phyloP scores from a whole-genome alignment of 2,329 filamentous ascomycete species.

The Blastomyces emzantsi region DNA sequence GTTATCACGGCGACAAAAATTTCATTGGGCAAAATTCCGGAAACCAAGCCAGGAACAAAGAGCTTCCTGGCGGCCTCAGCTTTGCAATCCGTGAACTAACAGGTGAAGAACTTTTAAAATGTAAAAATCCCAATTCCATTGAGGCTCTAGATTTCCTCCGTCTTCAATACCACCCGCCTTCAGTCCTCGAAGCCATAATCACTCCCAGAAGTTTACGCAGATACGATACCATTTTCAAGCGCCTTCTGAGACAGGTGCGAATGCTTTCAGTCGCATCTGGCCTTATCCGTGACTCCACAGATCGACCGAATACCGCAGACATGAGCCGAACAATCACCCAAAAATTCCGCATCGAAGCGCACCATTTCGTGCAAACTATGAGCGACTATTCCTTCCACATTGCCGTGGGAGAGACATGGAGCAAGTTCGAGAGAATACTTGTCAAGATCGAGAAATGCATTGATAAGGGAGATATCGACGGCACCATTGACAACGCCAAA shows the following conservation, averaged over 20 bases:
- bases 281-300: slow-evolving; percentile 50
- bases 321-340: slow-evolving; percentile 37
- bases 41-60: slow-evolving; percentile 21
- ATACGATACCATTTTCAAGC: slow-evolving; percentile 78
- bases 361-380: slow-evolving; percentile 67
- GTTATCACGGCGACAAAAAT: slow-evolving; percentile 41
- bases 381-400: slow-evolving; percentile 71
- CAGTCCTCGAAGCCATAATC: slow-evolving; percentile 63
- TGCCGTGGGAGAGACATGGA: slow-evolving; percentile 67
- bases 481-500: slow-evolving; percentile 42
- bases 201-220: slow-evolving; percentile 61
- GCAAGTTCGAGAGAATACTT: slow-evolving; percentile 57
- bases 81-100: slow-evolving; percentile 79
- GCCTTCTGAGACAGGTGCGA: slow-evolving; percentile 65
- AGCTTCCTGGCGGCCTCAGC: slow-evolving; percentile 60
- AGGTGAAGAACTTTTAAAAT: slow-evolving; percentile 67
- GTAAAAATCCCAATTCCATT: slow-evolving; percentile 72
- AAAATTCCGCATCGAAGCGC: slow-evolving; percentile 65
- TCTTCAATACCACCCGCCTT: slow-evolving; percentile 70
- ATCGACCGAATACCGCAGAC: slow-evolving; percentile 21
- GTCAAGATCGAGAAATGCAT: slow-evolving; percentile 53
- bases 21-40: slow-evolving; percentile 15
- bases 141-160: slow-evolving; percentile 90
- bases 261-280: slow-evolving; percentile 67
- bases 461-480: slow-evolving; percentile 37